Percentiles rank a stretch among this genome's conserved stretches.
Evolutionary conservation across 2,329 filamentous ascomycete species (phyloP).

Genomic region (Aureobasidium leucospermi): DNA sequence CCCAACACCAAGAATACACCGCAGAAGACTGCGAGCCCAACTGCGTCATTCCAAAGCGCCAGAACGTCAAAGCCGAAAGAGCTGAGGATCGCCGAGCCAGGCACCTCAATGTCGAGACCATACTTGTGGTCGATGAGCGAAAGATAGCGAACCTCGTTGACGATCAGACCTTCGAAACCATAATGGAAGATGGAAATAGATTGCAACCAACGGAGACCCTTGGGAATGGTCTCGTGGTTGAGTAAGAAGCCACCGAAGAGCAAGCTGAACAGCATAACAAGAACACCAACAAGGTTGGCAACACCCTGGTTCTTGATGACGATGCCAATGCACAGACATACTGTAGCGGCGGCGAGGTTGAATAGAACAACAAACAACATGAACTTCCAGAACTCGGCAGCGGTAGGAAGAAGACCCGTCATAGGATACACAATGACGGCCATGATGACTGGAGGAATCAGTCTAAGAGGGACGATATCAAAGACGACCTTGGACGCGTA

Average conservation of each 20-base stretch:
- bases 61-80: slow-evolving; percentile 89
- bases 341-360: slow-evolving; percentile 86
- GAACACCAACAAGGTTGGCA: slow-evolving; percentile 83
- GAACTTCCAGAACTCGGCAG: slow-evolving; percentile 81
- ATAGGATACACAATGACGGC: slow-evolving; percentile 96
- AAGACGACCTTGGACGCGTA: slow-evolving; percentile 97
- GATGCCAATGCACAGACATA: slow-evolving; percentile 94
- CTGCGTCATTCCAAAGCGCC: slow-evolving; percentile 76
- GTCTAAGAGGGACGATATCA: slow-evolving; percentile 87
- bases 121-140: slow-evolving; percentile 92
- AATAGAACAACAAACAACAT: slow-evolving; percentile 88
- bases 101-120: slow-evolving; percentile 91
- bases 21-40: slow-evolving; percentile 75
- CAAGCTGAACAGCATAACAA: slow-evolving; percentile 96
- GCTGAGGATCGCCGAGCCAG: slow-evolving; percentile 86
- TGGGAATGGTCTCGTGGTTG: slow-evolving; percentile 88
- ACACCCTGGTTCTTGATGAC: slow-evolving; percentile 86
- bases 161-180: slow-evolving; percentile 89
- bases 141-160: slow-evolving; percentile 90
- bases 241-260: slow-evolving; percentile 90
- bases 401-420: slow-evolving; percentile 82
- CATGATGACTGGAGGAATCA: slow-evolving; percentile 91
- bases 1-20: slow-evolving; percentile 78
- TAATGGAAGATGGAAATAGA: slow-evolving; percentile 96
- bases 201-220: slow-evolving; percentile 82